Conservation (phyloP, 225 moss, liverwort and hornwort genomes). For the Pseudoscleropodium purum region DNA sequence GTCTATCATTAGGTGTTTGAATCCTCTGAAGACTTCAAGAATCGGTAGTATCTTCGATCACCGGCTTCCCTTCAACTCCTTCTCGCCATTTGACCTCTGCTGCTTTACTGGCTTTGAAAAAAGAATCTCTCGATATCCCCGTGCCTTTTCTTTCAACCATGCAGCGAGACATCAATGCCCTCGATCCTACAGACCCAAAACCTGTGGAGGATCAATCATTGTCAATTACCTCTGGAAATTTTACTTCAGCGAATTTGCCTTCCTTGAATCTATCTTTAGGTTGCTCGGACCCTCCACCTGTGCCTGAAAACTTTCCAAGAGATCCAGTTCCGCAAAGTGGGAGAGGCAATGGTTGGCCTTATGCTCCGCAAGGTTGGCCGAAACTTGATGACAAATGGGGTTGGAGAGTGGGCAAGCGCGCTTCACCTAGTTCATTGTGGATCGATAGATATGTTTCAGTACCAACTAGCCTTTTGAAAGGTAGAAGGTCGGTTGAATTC, state of each 20-base stretch:
- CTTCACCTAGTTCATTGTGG: slow-evolving; percentile 32
- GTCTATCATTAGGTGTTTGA: not conserved
- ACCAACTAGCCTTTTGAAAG: slow-evolving; percentile 50
- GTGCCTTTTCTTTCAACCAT: not conserved
- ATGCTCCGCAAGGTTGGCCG: slow-evolving; percentile 84
- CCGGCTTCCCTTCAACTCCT: not conserved
- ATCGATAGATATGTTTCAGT: slow-evolving; percentile 58
- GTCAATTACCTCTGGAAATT: not conserved
- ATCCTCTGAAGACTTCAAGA: slow-evolving; percentile 4
- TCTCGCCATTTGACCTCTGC: not conserved
- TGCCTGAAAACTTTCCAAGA: slow-evolving; percentile 45
- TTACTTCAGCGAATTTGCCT: not conserved
- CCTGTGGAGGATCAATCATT: not conserved
- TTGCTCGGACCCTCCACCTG: slow-evolving; percentile 23
- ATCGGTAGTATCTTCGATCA: not conserved
- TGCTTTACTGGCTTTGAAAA: not conserved
- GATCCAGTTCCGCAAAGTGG: slow-evolving; percentile 37
- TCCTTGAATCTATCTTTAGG: not conserved
- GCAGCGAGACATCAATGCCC: not conserved
- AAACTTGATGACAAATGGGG: slow-evolving; percentile 60
- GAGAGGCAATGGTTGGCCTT: slow-evolving; percentile 80
- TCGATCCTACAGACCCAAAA: not conserved
- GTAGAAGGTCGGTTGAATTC: slow-evolving; percentile 44
- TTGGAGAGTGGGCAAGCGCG: slow-evolving; percentile 74
- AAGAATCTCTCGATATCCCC: not conserved